These are phyloP conservation scores for Sclerotinia spermophila DNA, from an alignment of 2,329 filamentous ascomycete genomes.

Conservation along the genomic window DNA sequence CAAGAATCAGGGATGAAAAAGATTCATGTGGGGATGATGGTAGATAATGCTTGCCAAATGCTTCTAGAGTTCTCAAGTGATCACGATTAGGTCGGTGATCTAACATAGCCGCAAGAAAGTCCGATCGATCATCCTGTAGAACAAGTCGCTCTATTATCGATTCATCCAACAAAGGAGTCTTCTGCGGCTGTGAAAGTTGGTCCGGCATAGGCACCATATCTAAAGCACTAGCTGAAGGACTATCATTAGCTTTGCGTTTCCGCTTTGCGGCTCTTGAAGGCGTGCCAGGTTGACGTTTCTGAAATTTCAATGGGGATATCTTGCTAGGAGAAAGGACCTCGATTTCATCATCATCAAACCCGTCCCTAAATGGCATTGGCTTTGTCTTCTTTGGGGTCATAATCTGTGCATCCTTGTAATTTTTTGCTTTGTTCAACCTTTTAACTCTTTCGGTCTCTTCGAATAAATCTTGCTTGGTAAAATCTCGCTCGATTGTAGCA, in stretches of 20 bases:
- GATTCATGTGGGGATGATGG: conserved; percentile 60
- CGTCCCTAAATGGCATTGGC: conserved; percentile 62
- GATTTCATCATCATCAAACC: conserved; percentile 62
- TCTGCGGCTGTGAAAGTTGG: not conserved
- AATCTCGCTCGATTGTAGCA: conserved; percentile 66
- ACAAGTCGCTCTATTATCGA: conserved; percentile 39
- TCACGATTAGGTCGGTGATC: conserved; percentile 41
- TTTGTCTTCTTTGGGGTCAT: conserved; percentile 61
- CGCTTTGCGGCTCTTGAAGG: conserved; percentile 64
- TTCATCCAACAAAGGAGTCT: conserved; percentile 32
- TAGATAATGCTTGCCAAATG: conserved; percentile 60
- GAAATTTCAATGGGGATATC: conserved; percentile 46
- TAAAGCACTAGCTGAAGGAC: conserved; percentile 57
- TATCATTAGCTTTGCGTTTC: conserved; percentile 63
- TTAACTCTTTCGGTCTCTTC: conserved; percentile 49
- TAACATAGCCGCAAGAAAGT: conserved; percentile 38
- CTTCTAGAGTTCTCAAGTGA: conserved; percentile 63
- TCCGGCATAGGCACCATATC: conserved; percentile 31
- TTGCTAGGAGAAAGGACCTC: conserved; percentile 45
- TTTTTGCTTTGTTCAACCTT: conserved; percentile 43
- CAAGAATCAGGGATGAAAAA: conserved; percentile 64
- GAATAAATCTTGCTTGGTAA: conserved; percentile 66
- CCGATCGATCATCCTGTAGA: conserved; percentile 42
- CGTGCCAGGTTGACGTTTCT: conserved; percentile 43
- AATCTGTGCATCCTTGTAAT: conserved; percentile 38